Conservation (phyloP, 192 early-diverging fungal genomes). For the Podila horticola region DNA sequence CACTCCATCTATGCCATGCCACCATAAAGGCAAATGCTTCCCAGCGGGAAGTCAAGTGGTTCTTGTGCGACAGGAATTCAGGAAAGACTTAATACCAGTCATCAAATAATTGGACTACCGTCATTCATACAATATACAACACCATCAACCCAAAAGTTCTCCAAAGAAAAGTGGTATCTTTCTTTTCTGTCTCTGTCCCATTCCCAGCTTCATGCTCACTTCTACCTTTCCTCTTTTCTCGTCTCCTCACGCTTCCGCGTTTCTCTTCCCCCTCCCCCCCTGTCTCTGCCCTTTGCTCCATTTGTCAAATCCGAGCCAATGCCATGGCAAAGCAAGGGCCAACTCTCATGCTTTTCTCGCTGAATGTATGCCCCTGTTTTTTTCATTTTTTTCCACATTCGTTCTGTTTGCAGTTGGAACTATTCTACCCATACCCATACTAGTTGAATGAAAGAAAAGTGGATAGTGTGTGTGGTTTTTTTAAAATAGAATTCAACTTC, state of each 20-base stretch:
- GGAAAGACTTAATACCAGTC: no score
- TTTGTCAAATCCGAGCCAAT: not conserved
- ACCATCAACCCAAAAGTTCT: no score
- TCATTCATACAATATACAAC: no score
- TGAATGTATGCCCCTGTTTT: no score
- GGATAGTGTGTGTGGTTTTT: no score
- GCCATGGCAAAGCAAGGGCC: not conserved
- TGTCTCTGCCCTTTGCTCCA: not conserved
- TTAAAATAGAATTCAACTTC: no score
- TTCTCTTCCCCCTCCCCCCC: not conserved
- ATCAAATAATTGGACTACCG: no score
- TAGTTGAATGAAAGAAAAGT: no score
- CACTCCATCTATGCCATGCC: not conserved
- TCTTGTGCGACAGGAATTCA: slow-evolving; percentile 1
- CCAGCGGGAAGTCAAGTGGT: slow-evolving; percentile 5
- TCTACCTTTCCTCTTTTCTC: not conserved
- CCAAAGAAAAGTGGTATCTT: not conserved
- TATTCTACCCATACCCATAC: no score
- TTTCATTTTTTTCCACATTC: no score
- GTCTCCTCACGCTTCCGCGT: not conserved
- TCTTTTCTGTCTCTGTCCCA: not conserved
- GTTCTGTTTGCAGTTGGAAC: no score
- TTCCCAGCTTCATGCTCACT: not conserved
- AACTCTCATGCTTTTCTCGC: no score
- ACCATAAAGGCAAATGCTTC: not conserved